A percentile compares a stretch with the other conserved stretches of the same genome.
These are phyloP conservation scores for Trichophyton schoenleinii DNA, from an alignment of 2,329 filamentous ascomycete species.

Conservation along the genomic window DNA sequence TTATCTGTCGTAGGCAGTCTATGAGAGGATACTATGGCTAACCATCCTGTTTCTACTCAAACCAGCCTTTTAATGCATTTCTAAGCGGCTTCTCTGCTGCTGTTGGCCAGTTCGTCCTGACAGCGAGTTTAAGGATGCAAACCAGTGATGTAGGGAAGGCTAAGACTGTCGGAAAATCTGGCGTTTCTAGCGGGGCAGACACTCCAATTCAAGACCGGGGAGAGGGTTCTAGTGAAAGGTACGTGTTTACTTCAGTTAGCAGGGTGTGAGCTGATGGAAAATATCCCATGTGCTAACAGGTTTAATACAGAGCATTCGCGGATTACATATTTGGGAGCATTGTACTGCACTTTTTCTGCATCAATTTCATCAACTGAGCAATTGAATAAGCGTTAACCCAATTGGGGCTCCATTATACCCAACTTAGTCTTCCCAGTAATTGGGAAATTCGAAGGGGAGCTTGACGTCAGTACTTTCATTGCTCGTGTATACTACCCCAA, in stretches of 20 bases:
- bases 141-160: slow-evolving; percentile 62
- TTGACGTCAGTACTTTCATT: not conserved
- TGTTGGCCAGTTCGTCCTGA: slow-evolving; percentile 94
- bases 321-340: slow-evolving; percentile 92
- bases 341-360: slow-evolving; percentile 95
- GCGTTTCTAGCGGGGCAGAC: slow-evolving; percentile 15
- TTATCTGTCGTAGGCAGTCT: not conserved
- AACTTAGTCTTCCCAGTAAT: not conserved
- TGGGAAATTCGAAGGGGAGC: not conserved
- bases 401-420: not conserved
- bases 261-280: not conserved
- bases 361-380: slow-evolving; percentile 95
- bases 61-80: slow-evolving; percentile 95
- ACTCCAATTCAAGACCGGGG: slow-evolving; percentile 11
- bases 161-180: slow-evolving; percentile 17
- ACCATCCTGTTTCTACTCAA: not conserved
- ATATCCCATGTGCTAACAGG: not conserved
- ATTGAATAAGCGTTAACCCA: not conserved
- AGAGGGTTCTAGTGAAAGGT: slow-evolving; percentile 31
- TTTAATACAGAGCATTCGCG: slow-evolving; percentile 63
- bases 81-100: slow-evolving; percentile 87
- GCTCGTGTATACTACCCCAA: not conserved
- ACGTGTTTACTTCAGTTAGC: not conserved
- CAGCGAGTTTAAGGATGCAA: slow-evolving; percentile 80
- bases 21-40: not conserved